Evolutionary conservation across 305 asterid genomes (phyloP).

Genomic region (Fraxinus platypoda): DNA sequence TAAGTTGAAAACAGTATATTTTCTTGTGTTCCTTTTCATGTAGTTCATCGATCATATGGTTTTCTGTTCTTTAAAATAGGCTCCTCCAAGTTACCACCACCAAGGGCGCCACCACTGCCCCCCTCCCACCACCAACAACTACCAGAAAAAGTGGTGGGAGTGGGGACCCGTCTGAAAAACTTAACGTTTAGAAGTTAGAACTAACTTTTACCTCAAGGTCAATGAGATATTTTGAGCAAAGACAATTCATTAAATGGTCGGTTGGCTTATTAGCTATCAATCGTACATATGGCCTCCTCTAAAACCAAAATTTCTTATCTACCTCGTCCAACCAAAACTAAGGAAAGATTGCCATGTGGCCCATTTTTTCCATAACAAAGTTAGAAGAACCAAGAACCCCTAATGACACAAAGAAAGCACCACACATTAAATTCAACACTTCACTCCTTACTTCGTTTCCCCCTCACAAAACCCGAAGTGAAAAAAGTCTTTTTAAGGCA

Average conservation of each 20-base stretch:
- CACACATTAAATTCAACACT: no score
- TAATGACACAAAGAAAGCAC: not conserved
- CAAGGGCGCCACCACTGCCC: not conserved
- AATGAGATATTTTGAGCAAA: not conserved
- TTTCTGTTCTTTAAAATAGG: not conserved
- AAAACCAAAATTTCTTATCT: not conserved
- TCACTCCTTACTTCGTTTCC: no score
- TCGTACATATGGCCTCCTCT: not conserved
- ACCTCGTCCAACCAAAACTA: not conserved
- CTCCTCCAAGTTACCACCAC: not conserved
- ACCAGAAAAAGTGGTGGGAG: not conserved
- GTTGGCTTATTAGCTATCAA: not conserved
- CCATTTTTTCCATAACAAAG: not conserved
- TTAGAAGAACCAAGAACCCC: not conserved
- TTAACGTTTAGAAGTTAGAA: not conserved
- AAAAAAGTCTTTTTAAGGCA: no score
- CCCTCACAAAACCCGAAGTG: not conserved
- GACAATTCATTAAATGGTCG: not conserved
- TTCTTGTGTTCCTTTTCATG: not conserved
- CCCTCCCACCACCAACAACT: not conserved
- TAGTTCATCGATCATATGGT: not conserved
- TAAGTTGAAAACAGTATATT: not conserved
- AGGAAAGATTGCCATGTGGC: not conserved
- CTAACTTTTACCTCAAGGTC: not conserved
- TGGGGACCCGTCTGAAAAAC: not conserved